Evolutionary conservation across 1,284 basidiomycete species (phyloP).

Genomic region (Tilletiopsis washingtonensis): DNA sequence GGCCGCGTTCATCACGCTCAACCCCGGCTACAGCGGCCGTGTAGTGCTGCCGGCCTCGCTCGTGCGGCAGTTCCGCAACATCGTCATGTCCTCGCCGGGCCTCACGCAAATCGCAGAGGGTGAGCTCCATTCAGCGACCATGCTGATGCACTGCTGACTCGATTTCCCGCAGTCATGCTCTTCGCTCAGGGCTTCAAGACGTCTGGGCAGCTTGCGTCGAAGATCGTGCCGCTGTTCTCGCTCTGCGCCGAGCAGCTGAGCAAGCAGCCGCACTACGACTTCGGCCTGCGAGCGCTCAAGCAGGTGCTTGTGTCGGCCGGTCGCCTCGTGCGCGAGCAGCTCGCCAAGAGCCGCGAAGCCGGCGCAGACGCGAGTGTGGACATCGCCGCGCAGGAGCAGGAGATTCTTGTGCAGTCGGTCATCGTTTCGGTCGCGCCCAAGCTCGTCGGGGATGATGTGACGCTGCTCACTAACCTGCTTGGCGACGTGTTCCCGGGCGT

Average conservation of each 20-base stretch:
- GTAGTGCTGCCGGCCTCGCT: constrained; percentile 94
- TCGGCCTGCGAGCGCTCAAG: constrained; percentile 94
- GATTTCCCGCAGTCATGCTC: constrained; percentile 64
- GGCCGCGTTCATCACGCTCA: constrained; percentile 93
- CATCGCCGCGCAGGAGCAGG: constrained; percentile 60
- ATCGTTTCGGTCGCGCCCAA: constrained; percentile 98
- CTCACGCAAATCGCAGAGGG: constrained; percentile 97
- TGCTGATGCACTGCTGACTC: not conserved
- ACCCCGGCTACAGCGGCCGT: constrained; percentile 89
- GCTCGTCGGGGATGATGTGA: constrained; percentile 92
- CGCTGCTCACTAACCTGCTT: constrained; percentile 82
- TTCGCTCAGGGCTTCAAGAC: constrained; percentile 99
- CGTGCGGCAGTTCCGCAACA: constrained; percentile 85
- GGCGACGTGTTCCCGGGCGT: constrained; percentile 97
- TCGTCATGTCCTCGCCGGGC: constrained; percentile 99
- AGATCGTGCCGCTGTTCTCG: constrained; percentile 98
- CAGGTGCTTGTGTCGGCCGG: constrained; percentile 93
- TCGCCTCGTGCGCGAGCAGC: constrained; percentile 79
- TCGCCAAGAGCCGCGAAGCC: constrained; percentile 46
- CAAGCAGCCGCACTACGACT: constrained; percentile 97
- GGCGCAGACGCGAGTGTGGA: constrained; percentile 7
- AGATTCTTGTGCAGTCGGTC: constrained; percentile 98
- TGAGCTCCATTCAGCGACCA: not conserved
- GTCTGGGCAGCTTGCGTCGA: constrained; percentile 88
- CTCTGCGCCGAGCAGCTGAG: constrained; percentile 95